A percentile compares a stretch with the other conserved stretches of the same genome.
Conservation (phyloP, 805 yeast species). For the Candida coleopterorum region DNA sequence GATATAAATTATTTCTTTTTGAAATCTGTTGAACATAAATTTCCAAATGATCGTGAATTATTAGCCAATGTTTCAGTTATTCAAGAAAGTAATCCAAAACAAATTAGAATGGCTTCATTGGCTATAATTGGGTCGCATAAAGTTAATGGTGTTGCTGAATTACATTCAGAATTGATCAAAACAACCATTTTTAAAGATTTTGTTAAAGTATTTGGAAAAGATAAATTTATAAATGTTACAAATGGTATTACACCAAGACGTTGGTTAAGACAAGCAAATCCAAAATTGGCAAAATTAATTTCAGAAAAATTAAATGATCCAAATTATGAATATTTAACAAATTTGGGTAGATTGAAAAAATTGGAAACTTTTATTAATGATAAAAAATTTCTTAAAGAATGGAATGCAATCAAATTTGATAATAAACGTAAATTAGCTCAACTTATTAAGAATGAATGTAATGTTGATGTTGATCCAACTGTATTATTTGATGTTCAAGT, state of each 20-base stretch:
- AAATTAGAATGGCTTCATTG: slow-evolving; percentile 86
- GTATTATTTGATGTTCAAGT: slow-evolving; percentile 89
- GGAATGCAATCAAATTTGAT: slow-evolving; percentile 66
- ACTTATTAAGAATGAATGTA: slow-evolving; percentile 60
- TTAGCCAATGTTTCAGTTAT: slow-evolving; percentile 72
- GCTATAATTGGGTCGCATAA: slow-evolving; percentile 91
- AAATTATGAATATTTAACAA: slow-evolving; percentile 59
- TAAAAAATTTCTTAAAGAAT: slow-evolving; percentile 55
- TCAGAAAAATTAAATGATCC: slow-evolving; percentile 63
- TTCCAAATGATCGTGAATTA: slow-evolving; percentile 70
- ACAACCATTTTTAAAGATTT: slow-evolving; percentile 89
- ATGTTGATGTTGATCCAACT: slow-evolving; percentile 62
- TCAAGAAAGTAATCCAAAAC: slow-evolving; percentile 77
- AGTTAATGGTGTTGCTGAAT: slow-evolving; percentile 94
- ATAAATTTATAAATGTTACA: slow-evolving; percentile 86
- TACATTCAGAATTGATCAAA: slow-evolving; percentile 85
- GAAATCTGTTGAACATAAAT: slow-evolving; percentile 65
- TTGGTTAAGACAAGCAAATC: slow-evolving; percentile 94
- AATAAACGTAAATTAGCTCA: slow-evolving; percentile 67
- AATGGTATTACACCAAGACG: slow-evolving; percentile 96
- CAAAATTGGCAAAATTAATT: slow-evolving; percentile 69
- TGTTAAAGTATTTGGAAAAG: slow-evolving; percentile 74
- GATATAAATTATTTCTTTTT: slow-evolving; percentile 78
- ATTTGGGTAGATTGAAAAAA: slow-evolving; percentile 61
- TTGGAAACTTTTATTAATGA: slow-evolving; percentile 68